Evolutionary conservation across 192 early-diverging fungal genomes (phyloP).

Genomic region (Coemansia sp.): DNA sequence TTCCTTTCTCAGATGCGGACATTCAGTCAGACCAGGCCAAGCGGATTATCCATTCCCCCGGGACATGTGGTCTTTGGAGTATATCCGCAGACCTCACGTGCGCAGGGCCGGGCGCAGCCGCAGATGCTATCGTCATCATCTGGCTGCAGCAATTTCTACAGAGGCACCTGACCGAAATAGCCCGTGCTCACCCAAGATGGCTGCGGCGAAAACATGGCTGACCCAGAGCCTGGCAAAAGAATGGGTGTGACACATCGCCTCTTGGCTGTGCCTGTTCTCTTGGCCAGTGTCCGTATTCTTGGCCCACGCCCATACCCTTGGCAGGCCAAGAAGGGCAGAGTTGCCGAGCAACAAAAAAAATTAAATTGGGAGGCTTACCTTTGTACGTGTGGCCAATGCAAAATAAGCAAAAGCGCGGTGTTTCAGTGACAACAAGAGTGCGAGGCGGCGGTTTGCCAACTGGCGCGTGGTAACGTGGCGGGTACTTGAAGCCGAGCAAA

Average conservation of each 20-base stretch:
- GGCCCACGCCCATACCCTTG: not conserved
- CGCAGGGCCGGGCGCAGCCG: not conserved
- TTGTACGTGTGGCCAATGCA: not conserved
- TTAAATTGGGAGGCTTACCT: constrained; percentile 1
- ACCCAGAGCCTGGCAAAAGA: not conserved
- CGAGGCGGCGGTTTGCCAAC: constrained; percentile 5
- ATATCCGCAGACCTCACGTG: constrained; percentile 3
- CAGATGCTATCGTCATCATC: not conserved
- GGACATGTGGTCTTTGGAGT: constrained; percentile 5
- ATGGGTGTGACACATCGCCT: not conserved
- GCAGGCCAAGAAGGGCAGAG: not conserved
- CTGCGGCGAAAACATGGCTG: not conserved
- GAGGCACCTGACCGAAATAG: constrained; percentile 1
- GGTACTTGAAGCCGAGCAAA: not conserved
- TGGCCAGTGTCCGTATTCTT: not conserved
- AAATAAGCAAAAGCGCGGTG: not conserved
- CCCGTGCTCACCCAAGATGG: not conserved
- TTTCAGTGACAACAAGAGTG: not conserved
- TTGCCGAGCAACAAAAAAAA: not conserved
- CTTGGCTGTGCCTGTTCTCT: not conserved
- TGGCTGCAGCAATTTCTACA: constrained; percentile 6
- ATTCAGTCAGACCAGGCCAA: not conserved
- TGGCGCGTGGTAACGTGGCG: not conserved
- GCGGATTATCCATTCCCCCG: not conserved
- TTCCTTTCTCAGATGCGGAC: not conserved